Percentiles rank a stretch among this genome's conserved stretches.
These are phyloP conservation scores for Phyllostachys edulis DNA, from an alignment of 176 grass and related monocot species.

Conservation along the genomic window DNA sequence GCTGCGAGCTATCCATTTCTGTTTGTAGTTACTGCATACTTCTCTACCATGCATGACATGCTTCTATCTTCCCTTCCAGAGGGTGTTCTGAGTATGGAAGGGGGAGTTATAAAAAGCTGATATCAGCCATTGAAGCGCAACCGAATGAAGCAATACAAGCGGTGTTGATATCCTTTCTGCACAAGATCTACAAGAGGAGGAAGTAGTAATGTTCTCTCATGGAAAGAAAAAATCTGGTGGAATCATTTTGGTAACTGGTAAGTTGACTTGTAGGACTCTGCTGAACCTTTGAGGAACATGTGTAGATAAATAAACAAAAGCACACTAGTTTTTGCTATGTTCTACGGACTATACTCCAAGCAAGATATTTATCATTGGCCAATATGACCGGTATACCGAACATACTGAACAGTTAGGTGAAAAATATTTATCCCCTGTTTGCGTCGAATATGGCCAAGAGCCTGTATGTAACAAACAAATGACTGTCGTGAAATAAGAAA, in stretches of 20 bases:
- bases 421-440: neutral
- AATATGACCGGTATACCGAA: neutral
- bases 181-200: constrained; percentile 66
- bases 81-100: constrained; percentile 50
- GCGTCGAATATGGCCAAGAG: neutral
- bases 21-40: neutral
- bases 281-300: neutral
- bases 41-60: neutral
- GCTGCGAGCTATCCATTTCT: neutral
- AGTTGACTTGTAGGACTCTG: neutral
- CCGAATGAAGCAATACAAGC: constrained; percentile 50
- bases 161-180: constrained; percentile 59
- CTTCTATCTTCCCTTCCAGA: constrained; percentile 11
- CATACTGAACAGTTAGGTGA: neutral
- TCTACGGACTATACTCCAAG: neutral
- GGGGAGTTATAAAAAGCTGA: constrained; percentile 47
- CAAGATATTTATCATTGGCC: neutral
- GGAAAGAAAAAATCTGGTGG: neutral
- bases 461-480: neutral
- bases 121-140: constrained; percentile 53
- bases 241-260: neutral
- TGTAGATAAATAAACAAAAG: neutral
- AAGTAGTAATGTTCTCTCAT: constrained; percentile 26
- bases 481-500: neutral
- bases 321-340: neutral